Evolutionary conservation across 495 filamentous ascomycete species (phyloP).

Genomic region (Neohortaea acidophila): DNA sequence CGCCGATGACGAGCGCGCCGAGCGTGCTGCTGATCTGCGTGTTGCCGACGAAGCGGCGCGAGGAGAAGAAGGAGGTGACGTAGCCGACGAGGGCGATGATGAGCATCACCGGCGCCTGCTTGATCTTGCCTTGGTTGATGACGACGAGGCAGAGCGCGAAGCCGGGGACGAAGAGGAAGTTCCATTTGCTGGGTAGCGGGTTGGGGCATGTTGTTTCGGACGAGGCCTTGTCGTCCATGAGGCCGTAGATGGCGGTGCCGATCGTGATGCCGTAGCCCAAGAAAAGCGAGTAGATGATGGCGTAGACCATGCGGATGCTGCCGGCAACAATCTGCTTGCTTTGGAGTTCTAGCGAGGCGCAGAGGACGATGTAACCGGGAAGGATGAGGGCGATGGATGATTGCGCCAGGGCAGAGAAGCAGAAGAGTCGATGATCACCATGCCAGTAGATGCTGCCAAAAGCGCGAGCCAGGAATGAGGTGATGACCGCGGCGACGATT

Average conservation of each 20-base stretch:
- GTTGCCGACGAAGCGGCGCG: constrained; percentile 54
- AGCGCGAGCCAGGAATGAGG: constrained; percentile 75
- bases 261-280: constrained; percentile 96
- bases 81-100: constrained; percentile 74
- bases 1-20: constrained; percentile 72
- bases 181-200: constrained; percentile 45
- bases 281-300: constrained; percentile 88
- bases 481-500: constrained; percentile 70
- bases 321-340: constrained; percentile 75
- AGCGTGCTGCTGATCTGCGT: constrained; percentile 72
- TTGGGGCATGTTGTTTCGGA: constrained; percentile 56
- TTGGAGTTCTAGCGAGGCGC: constrained; percentile 75
- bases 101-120: constrained; percentile 76
- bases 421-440: constrained; percentile 53
- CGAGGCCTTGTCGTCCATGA: constrained; percentile 60
- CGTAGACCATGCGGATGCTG: constrained; percentile 88
- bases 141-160: constrained; percentile 72
- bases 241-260: constrained; percentile 76
- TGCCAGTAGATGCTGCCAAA: constrained; percentile 60
- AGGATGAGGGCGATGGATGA: constrained; percentile 84
- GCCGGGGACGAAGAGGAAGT: constrained; percentile 57
- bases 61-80: constrained; percentile 67
- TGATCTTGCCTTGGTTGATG: constrained; percentile 83
- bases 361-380: constrained; percentile 74
- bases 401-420: constrained; percentile 85